Conservation (phyloP, 2,329 filamentous ascomycete species). For the Exophiala phaeomuriformis region DNA sequence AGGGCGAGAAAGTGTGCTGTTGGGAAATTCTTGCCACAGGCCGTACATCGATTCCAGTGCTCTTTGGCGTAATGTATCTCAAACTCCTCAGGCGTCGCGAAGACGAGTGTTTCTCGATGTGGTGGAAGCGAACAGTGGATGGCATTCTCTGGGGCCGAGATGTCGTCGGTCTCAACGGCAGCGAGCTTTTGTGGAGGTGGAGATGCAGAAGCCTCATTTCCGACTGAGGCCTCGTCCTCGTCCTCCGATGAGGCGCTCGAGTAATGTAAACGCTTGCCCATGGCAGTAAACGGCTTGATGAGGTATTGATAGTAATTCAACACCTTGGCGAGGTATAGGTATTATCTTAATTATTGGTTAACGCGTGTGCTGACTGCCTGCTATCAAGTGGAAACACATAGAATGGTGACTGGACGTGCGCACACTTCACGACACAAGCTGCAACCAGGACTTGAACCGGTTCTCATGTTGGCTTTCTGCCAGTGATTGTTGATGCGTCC, state of each 20-base stretch:
- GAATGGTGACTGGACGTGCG: no score
- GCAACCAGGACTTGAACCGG: no score
- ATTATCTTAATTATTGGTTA: no score
- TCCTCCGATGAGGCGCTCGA: conserved; percentile 36
- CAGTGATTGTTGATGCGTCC: no score
- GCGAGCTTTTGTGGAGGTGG: conserved; percentile 27
- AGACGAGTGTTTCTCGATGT: conserved; percentile 62
- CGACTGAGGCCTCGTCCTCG: conserved; percentile 28
- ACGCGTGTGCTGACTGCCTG: no score
- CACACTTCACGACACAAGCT: no score
- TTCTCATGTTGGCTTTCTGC: no score
- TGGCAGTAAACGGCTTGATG: conserved; percentile 29
- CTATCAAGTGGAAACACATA: no score
- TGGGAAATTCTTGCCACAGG: conserved; percentile 83
- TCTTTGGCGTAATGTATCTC: conserved; percentile 75
- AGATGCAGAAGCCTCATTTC: conserved; percentile 22
- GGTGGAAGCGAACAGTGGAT: conserved; percentile 81
- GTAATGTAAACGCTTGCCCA: conserved; percentile 56
- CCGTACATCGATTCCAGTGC: conserved; percentile 76
- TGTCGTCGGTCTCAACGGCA: conserved; percentile 41
- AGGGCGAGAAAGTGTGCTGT: conserved; percentile 70
- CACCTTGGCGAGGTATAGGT: no score
- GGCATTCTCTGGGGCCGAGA: conserved; percentile 33
- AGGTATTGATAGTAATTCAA: no score
- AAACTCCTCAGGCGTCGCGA: conserved; percentile 70